These are phyloP conservation scores for Chlorophyllum brunneum DNA, from an alignment of 768 basidiomycete species.

Conservation along the genomic window DNA sequence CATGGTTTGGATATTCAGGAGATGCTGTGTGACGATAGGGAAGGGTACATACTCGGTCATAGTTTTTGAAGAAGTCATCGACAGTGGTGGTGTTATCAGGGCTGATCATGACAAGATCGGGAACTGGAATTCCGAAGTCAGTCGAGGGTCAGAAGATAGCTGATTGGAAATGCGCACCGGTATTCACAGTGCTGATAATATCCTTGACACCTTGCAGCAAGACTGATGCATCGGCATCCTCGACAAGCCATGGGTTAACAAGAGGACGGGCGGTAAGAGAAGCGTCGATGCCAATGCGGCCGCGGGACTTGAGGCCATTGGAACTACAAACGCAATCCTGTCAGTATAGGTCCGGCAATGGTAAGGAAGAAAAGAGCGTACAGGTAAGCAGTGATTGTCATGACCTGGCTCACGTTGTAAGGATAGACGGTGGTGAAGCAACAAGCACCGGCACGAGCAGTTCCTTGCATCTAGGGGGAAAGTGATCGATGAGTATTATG, in stretches of 20 bases:
- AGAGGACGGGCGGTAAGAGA: conserved; percentile 44
- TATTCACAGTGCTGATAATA: conserved; percentile 36
- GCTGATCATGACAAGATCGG: conserved; percentile 51
- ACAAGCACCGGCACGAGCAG: conserved; percentile 56
- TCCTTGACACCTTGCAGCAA: conserved; percentile 49
- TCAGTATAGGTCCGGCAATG: not conserved
- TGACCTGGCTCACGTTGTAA: conserved; percentile 52
- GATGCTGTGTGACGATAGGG: not conserved
- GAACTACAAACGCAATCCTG: conserved; percentile 32
- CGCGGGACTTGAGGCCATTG: conserved; percentile 56
- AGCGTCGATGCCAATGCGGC: conserved; percentile 56
- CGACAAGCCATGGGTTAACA: conserved; percentile 54
- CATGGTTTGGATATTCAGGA: not conserved
- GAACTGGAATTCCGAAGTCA: conserved; percentile 28
- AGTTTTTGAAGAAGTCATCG: conserved; percentile 43
- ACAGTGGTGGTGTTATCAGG: conserved; percentile 58
- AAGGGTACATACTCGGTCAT: conserved; percentile 23
- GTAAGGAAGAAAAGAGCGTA: conserved; percentile 20
- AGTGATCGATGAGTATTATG: not conserved
- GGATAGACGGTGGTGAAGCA: conserved; percentile 44
- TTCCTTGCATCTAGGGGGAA: conserved; percentile 52
- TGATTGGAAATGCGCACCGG: conserved; percentile 28
- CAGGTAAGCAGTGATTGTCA: conserved; percentile 63
- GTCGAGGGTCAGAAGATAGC: not conserved
- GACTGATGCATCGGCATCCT: conserved; percentile 51